Base-by-base conservation (phyloP, 2,329 filamentous ascomycete species). In the Thielaviopsis musarum region DNA sequence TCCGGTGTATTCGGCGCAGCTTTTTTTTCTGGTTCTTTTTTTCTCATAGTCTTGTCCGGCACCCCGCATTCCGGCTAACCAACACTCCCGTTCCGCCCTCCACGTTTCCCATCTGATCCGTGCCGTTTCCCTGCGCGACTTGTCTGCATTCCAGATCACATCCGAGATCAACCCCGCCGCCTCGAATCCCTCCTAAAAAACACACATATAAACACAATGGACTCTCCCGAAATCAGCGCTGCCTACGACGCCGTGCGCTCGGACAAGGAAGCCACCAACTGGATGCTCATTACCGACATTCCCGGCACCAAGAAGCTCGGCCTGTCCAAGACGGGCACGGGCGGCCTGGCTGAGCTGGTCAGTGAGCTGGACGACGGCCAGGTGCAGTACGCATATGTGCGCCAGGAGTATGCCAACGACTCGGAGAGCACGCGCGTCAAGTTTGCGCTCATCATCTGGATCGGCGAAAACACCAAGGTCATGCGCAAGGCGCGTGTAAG, bases 401-500 rank as follows among this genome's bases (percentile, higher is more conserved):
- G 81, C 30, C 73, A 84, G 68, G 81, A 85, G 73, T 81, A 87
- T 69, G 82, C 82, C 67, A 87, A 86, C 72, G 83, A 87, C 69
- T 79, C 79, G 64, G 84, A 87, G 73, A 81, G 76, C 70, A 82
- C 74, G 67, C 75, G 84, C 45, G 79, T 85, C 67, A 87, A 87
- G 72, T 87, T 87, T 67, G 77, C 74, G 55, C 74, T 87, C 55
- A 71, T 86, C 34, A 76, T 85, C 64, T 87, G 83, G 83, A 84
- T 85, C 69, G 83, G 83, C 68, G 75, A 78, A 69, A 68, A 71
- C 62, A 83, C 82, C 1, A 81, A 80, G 70, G 77, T 85, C 61
- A 86, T 87, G 83, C 77, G 83, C 65, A 85, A 84, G 70, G 83
- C 83, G 10, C 77, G 83, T 64, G 83, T 85, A 64, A 81, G 78